These are phyloP conservation scores for Alternaria sp. DNA, from an alignment of 2,329 filamentous ascomycete species.

Conservation along the genomic window DNA sequence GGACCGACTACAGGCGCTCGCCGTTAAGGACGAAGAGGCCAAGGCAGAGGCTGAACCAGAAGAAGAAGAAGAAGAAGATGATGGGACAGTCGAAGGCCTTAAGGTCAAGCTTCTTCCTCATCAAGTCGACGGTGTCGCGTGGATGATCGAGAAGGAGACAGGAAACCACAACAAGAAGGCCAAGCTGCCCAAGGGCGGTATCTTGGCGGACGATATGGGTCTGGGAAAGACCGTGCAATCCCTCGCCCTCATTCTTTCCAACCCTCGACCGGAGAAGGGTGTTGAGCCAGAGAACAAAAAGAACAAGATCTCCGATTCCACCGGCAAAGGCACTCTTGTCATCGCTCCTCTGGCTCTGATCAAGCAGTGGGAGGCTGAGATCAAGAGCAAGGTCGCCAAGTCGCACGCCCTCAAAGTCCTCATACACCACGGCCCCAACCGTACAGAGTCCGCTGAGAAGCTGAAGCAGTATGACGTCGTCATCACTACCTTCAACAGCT, in stretches of 20 bases:
- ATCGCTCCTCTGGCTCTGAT: conserved; percentile 93
- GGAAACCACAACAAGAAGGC: conserved; percentile 81
- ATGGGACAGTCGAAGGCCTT: conserved; percentile 76
- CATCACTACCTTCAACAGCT: conserved; percentile 94
- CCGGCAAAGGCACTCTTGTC: conserved; percentile 84
- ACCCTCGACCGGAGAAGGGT: conserved; percentile 68
- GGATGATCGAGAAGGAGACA: conserved; percentile 94
- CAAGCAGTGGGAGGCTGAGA: conserved; percentile 95
- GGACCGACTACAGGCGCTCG: conserved; percentile 52
- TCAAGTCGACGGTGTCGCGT: conserved; percentile 90
- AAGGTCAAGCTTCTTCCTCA: conserved; percentile 89
- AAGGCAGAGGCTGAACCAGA: conserved; percentile 50
- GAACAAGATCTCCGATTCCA: conserved; percentile 71
- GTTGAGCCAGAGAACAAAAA: conserved; percentile 56
- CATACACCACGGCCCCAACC: conserved; percentile 87
- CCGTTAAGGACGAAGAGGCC: conserved; percentile 57
- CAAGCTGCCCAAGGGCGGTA: conserved; percentile 85
- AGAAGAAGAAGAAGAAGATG: conserved; percentile 57
- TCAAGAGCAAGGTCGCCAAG: conserved; percentile 77
- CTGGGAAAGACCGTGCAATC: conserved; percentile 96
- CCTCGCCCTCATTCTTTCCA: conserved; percentile 84
- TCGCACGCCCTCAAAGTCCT: conserved; percentile 77
- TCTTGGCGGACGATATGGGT: conserved; percentile 97
- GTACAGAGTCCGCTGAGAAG: conserved; percentile 78
- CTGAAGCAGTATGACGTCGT: conserved; percentile 90